These are phyloP conservation scores for Cinnamomum micranthum DNA, from an alignment of 164 flowering plant genomes.

Conservation along the genomic window DNA sequence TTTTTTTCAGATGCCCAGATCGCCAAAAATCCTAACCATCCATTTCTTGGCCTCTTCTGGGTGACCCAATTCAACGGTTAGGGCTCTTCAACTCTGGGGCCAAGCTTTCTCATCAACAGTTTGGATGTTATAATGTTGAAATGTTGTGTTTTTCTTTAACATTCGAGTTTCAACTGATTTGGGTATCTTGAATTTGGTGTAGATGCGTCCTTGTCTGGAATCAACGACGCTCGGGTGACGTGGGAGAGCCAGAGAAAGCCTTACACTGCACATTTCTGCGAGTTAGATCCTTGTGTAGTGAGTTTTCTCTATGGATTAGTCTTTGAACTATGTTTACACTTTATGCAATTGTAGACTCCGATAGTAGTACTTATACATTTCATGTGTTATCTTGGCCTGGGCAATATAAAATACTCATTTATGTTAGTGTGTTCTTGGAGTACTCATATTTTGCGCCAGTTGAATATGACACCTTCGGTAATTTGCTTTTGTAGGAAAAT, in stretches of 20 bases:
- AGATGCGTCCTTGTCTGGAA: conserved; percentile 69
- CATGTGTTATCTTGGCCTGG: neutral
- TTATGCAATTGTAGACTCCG: too few species aligned
- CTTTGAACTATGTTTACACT: too few species aligned
- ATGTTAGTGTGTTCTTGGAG: neutral
- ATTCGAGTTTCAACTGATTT: neutral
- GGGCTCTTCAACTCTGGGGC: neutral
- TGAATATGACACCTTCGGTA: neutral
- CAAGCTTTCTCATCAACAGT: too few species aligned
- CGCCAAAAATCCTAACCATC: neutral
- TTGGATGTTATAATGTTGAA: neutral
- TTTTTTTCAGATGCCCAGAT: neutral
- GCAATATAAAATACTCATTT: neutral
- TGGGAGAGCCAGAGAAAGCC: conserved; percentile 83
- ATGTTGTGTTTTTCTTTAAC: neutral
- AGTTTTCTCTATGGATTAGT: conserved; percentile 6
- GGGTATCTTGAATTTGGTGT: neutral
- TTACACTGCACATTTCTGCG: conserved; percentile 67
- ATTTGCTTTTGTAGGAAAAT: conserved; percentile 48
- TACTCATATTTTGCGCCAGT: neutral
- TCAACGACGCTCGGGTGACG: conserved; percentile 47
- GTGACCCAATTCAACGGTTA: neutral
- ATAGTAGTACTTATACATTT: neutral
- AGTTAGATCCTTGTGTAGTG: conserved; percentile 79
- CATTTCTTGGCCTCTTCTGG: neutral